These are phyloP conservation scores for Ceratocystis papillata DNA, from an alignment of 2,329 filamentous ascomycete genomes.

Conservation along the genomic window DNA sequence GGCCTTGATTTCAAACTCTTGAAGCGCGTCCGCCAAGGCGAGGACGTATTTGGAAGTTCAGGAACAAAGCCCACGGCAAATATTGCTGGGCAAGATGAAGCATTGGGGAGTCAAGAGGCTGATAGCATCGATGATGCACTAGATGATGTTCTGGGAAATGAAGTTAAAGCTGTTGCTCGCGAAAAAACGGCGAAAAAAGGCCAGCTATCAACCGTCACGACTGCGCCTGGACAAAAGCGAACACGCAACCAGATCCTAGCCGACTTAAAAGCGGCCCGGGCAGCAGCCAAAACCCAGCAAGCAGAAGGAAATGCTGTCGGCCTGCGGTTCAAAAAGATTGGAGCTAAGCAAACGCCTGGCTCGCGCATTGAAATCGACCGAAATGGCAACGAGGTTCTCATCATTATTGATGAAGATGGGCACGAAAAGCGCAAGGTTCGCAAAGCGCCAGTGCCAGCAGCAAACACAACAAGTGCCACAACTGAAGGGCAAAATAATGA, in stretches of 20 bases:
- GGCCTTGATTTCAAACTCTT: constrained; percentile 78
- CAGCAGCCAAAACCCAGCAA: constrained; percentile 43
- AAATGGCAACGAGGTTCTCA: constrained; percentile 52
- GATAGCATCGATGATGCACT: constrained; percentile 53
- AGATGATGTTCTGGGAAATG: constrained; percentile 45
- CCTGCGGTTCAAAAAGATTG: constrained; percentile 55
- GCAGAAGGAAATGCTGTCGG: constrained; percentile 42
- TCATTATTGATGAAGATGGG: constrained; percentile 55
- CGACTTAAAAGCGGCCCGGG: constrained; percentile 52
- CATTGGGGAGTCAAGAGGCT: constrained; percentile 26
- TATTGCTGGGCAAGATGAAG: constrained; percentile 38
- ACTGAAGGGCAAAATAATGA: constrained; percentile 30
- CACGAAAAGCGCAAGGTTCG: constrained; percentile 56
- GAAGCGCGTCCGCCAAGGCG: constrained; percentile 56
- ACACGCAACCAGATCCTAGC: constrained; percentile 57
- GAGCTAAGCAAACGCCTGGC: constrained; percentile 42
- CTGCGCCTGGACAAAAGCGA: constrained; percentile 49
- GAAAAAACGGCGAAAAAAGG: constrained; percentile 46
- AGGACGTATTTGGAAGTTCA: constrained; percentile 45
- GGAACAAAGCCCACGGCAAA: constrained; percentile 35
- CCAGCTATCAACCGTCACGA: constrained; percentile 43
- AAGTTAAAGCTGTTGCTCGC: constrained; percentile 44
- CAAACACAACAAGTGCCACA: neutral
- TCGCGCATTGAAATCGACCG: constrained; percentile 51
- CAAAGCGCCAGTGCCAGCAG: constrained; percentile 11